Evolutionary conservation across 768 basidiomycete species (phyloP), one percentile per base, ranked within the genome.

Genomic region (Mycena galericulata): DNA sequence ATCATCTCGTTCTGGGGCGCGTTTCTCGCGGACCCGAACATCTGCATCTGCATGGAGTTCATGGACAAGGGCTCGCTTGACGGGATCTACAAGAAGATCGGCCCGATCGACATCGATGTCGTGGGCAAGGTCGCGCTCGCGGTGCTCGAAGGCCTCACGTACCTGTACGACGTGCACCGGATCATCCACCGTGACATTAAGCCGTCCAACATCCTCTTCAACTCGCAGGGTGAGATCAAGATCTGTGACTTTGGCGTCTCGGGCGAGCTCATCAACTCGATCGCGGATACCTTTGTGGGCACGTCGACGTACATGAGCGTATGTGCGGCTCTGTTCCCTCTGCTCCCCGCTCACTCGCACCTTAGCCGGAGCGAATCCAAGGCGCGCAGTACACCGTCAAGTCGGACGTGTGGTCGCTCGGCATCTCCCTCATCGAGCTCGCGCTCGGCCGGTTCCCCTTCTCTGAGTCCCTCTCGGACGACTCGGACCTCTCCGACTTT

Each of bases 181-280:
- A 99, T 99, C 80, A 99, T 99, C 75, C 98, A 99, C 81, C 93
- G 98, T 78, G 98, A 99, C 77, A 98, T 99, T 87, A 99, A 99
- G 80, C 98, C 98, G 30, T 98, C 96, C 15, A 99, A 99, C 76
- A 98, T 99, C 70, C 85, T 99, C 49, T 95, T 87, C 82, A 99
- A 98, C 77, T 98, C 97, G 9, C 84, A 86, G 53, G 98, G 98
- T 32, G 91, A 98, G 73, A 97, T 99, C 87, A 99, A 99, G 84
- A 97, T 99, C 61, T 98, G 97, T 76, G 98, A 99, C 80, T 99
- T 99, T 78, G 98, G 98, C 41, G 98, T 99, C 9, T 98, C 97
- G 1, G 98, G 98, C 36, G 98, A 99, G 79, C 87, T 99, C 74
- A 97, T 99, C 82, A 99, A 99, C 81, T 97, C 95, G 10, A 97